phyloP scores from a whole-genome alignment of 345 rosid genomes.

The Theobroma cacao region DNA sequence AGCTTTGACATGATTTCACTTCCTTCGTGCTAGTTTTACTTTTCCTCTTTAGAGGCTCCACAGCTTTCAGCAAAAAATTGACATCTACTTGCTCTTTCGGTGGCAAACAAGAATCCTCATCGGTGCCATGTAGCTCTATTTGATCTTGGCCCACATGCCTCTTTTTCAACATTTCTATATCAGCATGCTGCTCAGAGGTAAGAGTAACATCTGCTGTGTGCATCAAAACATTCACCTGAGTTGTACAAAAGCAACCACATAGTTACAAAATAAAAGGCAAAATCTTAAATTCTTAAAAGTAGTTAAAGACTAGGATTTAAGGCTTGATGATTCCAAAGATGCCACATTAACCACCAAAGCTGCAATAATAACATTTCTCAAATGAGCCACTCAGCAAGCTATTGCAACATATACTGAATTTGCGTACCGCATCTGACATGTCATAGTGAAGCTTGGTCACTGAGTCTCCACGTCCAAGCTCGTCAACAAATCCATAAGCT shows the following conservation, averaged over 20 bases:
- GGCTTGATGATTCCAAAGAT: background rate
- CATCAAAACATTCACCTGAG: slow-evolving; percentile 69
- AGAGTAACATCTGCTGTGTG: slow-evolving; percentile 51
- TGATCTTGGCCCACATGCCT: slow-evolving; percentile 51
- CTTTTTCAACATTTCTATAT: slow-evolving; percentile 35
- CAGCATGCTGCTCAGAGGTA: background rate
- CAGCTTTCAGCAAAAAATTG: background rate
- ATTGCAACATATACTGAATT: background rate
- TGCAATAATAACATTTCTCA: background rate
- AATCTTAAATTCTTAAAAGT: background rate
- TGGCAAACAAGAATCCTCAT: background rate
- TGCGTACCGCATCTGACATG: slow-evolving; percentile 80
- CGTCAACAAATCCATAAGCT: slow-evolving; percentile 68
- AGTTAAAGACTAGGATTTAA: background rate
- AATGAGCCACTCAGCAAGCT: background rate
- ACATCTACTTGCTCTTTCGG: slow-evolving; percentile 6
- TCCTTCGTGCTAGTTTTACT: background rate
- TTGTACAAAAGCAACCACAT: background rate
- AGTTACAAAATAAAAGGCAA: background rate
- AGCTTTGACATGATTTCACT: background rate
- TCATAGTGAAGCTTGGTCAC: slow-evolving; percentile 89
- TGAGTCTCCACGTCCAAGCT: slow-evolving; percentile 83
- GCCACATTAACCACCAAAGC: background rate
- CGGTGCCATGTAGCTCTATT: slow-evolving; percentile 37
- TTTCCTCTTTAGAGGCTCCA: background rate